Evolutionary conservation across 805 yeast species (phyloP), one percentile per base, ranked within the genome.

Genomic region (Kodamaea nitidulidarum): DNA sequence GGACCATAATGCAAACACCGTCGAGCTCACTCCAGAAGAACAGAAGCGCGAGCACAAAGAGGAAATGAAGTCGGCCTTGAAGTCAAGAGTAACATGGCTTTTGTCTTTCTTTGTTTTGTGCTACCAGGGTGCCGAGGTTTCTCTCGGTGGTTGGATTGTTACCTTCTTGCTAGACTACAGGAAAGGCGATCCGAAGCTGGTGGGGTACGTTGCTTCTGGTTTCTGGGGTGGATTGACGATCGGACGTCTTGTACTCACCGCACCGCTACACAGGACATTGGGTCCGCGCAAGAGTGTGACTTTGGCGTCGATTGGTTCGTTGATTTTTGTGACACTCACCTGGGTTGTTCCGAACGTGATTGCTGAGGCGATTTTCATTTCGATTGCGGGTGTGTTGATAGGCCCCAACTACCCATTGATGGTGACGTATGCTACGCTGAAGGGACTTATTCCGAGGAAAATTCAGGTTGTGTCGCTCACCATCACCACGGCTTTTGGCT

Each of bases 191-290:
- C 63, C 63, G 22, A 49, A 63, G 1, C 54, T 63, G 15, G 74
- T 78, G 52, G 83, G 88, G 7, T 80, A 76, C 50, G 77, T 81
- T 10, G 78, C 83, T 0, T 73, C 87, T 4, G 81, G 85, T 11
- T 82, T 73, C 52, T 83, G 88, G 88, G 71, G 73, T 16, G 91
- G 91, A 0, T 55, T 83, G 15, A 79, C 88, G 0, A 44, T 72
- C 11, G 91, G 91, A 0, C 63, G 91, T 43, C 57, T 83, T 32
- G 45, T 65, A 3, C 58, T 83, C 7, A 74, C 78, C 0, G 57
- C 67, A 14, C 46, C 54, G 1, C 48, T 70, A 10, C 67, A 68
- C 38, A 58, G 58, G 33, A 36, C 44, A 9, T 32, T 70, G n/a
- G 80, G 80, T 3, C 66, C 68, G 5, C 60, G 76, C 43, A 55